These are phyloP conservation scores for Kurtzmaniella cleridarum DNA, from an alignment of 805 yeast species.

Conservation along the genomic window DNA sequence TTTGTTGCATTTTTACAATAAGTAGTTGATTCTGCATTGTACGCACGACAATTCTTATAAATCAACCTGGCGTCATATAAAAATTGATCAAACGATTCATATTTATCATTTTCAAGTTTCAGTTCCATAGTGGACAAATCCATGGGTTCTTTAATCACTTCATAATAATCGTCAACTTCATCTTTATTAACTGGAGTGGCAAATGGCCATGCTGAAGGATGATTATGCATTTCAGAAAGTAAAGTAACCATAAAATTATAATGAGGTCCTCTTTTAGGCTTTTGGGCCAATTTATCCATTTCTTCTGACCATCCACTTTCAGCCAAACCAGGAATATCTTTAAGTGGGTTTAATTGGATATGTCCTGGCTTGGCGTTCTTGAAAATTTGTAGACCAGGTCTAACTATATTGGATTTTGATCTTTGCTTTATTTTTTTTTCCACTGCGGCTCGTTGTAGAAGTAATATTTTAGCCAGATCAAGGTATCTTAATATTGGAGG, in stretches of 20 bases:
- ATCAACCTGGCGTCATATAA: conserved; percentile 82
- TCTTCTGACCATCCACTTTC: conserved; percentile 99
- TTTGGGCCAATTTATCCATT: conserved; percentile 93
- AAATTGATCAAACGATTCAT: conserved; percentile 86
- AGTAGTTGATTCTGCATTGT: conserved; percentile 91
- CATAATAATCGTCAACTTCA: conserved; percentile 95
- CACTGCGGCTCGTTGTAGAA: conserved; percentile 89
- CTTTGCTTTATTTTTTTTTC: conserved; percentile 75
- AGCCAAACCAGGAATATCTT: conserved; percentile 76
- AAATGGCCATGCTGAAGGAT: conserved; percentile 98
- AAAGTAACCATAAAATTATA: conserved; percentile 89
- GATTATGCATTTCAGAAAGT: conserved; percentile 82
- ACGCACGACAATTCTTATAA: conserved; percentile 85
- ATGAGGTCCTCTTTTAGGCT: conserved; percentile 92
- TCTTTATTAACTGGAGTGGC: conserved; percentile 86
- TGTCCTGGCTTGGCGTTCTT: conserved; percentile 35
- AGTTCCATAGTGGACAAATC: conserved; percentile 93
- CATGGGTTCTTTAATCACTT: conserved; percentile 97
- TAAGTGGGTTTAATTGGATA: conserved; percentile 61
- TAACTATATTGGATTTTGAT: conserved; percentile 72
- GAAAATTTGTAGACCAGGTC: conserved; percentile 78
- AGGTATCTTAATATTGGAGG: conserved; percentile 77
- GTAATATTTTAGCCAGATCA: conserved; percentile 79
- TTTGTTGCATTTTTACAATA: conserved; percentile 93
- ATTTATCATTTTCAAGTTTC: conserved; percentile 86